These are phyloP conservation scores for Martiniozyma asiatica DNA, from an alignment of 1,139 yeast genomes.

Conservation along the genomic window DNA sequence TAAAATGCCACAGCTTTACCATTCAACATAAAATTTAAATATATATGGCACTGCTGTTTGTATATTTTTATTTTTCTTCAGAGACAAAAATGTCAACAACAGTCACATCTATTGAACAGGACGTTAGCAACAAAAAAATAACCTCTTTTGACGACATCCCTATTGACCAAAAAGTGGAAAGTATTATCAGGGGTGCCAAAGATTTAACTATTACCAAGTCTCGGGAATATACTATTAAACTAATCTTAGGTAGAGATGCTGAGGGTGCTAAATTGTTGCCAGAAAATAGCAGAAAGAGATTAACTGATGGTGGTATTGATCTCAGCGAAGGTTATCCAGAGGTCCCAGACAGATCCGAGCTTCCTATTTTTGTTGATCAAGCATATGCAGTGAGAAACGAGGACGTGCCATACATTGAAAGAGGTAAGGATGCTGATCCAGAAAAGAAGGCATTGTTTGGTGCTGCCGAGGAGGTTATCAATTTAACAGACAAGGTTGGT, in stretches of 20 bases:
- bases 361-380: constrained; percentile 27
- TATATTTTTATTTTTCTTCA: too few species aligned
- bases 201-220: constrained; percentile 20
- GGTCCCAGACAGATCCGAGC: constrained; percentile 18
- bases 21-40: too few species aligned
- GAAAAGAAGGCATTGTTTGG: constrained; percentile 40
- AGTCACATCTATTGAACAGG: too few species aligned
- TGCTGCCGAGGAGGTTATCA: constrained; percentile 35
- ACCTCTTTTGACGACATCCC: constrained; percentile 6
- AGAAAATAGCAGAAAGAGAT: constrained; percentile 23
- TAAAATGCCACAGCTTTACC: too few species aligned
- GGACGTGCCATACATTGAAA: constrained; percentile 24
- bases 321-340: constrained; percentile 31
- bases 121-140: too few species aligned
- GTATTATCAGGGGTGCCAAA: constrained; percentile 21
- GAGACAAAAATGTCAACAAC: too few species aligned
- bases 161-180: constrained; percentile 25
- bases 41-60: too few species aligned
- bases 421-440: constrained; percentile 39
- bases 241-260: constrained; percentile 13
- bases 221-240: not conserved
- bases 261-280: constrained; percentile 24
- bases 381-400: constrained; percentile 27
- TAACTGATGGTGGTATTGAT: constrained; percentile 27
- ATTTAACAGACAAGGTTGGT: constrained; percentile 39